These are phyloP conservation scores for Betula pendula DNA, from an alignment of 306 rosid genomes.

Conservation along the genomic window DNA sequence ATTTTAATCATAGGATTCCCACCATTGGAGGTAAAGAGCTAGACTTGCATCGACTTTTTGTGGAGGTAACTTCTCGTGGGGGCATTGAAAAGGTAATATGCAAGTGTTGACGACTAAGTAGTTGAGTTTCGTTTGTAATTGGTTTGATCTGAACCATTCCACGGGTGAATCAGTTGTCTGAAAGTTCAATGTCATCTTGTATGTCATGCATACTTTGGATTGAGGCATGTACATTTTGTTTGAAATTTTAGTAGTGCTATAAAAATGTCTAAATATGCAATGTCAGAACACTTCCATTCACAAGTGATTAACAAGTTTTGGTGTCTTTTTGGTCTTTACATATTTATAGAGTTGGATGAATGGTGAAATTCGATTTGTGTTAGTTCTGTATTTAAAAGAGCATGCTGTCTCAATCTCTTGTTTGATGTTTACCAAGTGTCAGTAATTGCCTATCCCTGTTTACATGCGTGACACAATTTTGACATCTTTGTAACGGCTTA, in stretches of 20 bases:
- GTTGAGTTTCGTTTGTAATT: neutral
- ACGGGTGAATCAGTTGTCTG: neutral
- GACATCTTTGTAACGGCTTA: neutral
- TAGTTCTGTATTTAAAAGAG: neutral
- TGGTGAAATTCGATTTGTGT: neutral
- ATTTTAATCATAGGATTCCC: constrained; percentile 60
- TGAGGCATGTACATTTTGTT: neutral
- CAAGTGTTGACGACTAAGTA: neutral
- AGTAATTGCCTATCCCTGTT: neutral
- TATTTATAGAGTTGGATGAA: neutral
- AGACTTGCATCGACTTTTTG: constrained; percentile 74
- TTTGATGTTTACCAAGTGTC: neutral
- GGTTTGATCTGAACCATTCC: neutral
- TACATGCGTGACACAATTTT: neutral
- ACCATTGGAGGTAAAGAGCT: constrained; percentile 77
- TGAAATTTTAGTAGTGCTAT: neutral
- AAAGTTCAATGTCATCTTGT: neutral
- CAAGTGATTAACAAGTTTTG: neutral
- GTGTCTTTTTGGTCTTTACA: neutral
- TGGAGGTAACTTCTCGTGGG: constrained; percentile 82
- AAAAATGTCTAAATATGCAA: neutral
- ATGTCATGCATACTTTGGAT: neutral
- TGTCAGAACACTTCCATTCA: neutral
- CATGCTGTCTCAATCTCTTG: neutral
- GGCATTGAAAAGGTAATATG: constrained; percentile 68